phyloP scores from a whole-genome alignment of 345 rosid species.

The Pugionium dolabratum region DNA sequence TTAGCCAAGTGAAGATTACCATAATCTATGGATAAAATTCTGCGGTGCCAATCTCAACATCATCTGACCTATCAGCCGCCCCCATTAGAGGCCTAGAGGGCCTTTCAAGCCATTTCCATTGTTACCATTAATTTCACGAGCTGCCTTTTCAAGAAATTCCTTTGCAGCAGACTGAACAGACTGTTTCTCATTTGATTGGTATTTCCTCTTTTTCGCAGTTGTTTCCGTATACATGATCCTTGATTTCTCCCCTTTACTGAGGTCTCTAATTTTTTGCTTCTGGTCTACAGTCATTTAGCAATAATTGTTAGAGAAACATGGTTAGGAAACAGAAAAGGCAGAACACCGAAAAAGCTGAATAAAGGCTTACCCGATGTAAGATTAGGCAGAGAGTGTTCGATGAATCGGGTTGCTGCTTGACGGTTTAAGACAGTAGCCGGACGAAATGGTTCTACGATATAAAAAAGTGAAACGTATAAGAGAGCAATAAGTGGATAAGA shows the following conservation, averaged over 20 bases:
- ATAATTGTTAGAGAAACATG: constrained; percentile 15
- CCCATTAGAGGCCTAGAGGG: constrained; percentile 67
- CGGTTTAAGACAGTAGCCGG: constrained; percentile 75
- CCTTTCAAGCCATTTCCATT: constrained; percentile 62
- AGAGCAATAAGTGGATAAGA: constrained; percentile 27
- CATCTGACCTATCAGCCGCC: constrained; percentile 52
- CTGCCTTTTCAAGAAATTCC: constrained; percentile 90
- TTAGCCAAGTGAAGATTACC: constrained; percentile 28
- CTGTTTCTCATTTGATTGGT: constrained; percentile 54
- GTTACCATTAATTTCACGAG: constrained; percentile 73
- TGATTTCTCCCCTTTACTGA: constrained; percentile 65
- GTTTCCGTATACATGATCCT: constrained; percentile 50
- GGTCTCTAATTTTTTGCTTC: constrained; percentile 61
- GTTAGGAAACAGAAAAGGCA: background rate
- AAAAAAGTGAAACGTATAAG: constrained; percentile 24
- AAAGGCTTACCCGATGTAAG: constrained; percentile 67
- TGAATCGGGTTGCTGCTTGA: constrained; percentile 87
- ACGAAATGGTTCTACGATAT: constrained; percentile 62
- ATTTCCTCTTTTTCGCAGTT: constrained; percentile 71
- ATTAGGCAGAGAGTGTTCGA: constrained; percentile 84
- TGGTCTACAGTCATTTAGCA: constrained; percentile 53
- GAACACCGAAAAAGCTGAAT: constrained; percentile 1
- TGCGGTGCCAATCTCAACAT: constrained; percentile 31
- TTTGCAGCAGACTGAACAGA: constrained; percentile 74
- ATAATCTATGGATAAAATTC: constrained; percentile 32